Conservation (phyloP, 176 grass and related monocot species). For the Guadua angustifolia region DNA sequence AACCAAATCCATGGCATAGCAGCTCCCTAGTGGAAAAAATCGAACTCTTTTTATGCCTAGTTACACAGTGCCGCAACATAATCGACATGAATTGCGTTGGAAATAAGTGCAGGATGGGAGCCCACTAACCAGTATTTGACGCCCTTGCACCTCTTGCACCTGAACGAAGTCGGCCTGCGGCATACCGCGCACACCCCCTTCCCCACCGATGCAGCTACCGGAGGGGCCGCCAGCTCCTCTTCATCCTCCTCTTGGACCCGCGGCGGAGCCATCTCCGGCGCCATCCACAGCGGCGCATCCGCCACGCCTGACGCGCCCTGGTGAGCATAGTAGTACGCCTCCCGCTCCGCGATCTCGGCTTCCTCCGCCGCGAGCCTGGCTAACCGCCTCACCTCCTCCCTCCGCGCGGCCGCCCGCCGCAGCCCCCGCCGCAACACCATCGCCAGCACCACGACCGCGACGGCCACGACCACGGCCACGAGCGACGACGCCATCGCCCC, state of each 20-base stretch:
- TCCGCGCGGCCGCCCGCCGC: conserved; percentile 52
- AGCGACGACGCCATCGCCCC: conserved; percentile 34
- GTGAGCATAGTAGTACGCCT: conserved; percentile 35
- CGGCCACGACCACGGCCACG: conserved; percentile 23
- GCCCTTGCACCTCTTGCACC: conserved; percentile 83
- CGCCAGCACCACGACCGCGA: conserved; percentile 48
- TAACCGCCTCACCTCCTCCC: conserved; percentile 62
- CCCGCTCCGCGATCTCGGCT: conserved; percentile 51
- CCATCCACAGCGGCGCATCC: conserved; percentile 23
- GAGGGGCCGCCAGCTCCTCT: not conserved
- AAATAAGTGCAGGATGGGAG: conserved; percentile 23
- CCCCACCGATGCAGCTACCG: not conserved
- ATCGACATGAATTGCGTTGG: conserved; percentile 38
- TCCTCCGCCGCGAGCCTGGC: conserved; percentile 62
- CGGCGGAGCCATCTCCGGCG: conserved; percentile 22
- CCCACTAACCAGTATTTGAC: conserved; percentile 80
- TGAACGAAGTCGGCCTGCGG: conserved; percentile 50
- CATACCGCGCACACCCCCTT: conserved; percentile 64
- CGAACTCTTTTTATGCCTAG: not conserved
- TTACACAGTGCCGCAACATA: conserved; percentile 21
- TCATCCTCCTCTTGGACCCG: not conserved
- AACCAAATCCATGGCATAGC: conserved; percentile 14
- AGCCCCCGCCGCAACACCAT: conserved; percentile 34
- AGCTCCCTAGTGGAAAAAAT: conserved; percentile 10
- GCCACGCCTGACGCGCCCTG: not conserved